phyloP scores from a whole-genome alignment of 805 yeast genomes.

The Candida nonsorbophila region DNA sequence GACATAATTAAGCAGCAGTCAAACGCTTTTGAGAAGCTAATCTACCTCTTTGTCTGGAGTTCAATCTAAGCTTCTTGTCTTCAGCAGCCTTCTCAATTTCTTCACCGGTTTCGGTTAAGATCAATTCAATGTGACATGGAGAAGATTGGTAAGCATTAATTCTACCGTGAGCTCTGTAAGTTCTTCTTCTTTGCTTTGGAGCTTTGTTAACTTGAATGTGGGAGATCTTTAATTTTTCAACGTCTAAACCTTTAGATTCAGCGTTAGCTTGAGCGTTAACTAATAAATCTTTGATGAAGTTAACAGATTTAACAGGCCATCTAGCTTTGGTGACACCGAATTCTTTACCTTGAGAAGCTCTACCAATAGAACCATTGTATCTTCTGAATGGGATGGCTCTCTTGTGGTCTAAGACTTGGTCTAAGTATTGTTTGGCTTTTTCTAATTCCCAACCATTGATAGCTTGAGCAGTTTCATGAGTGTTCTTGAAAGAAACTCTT shows the following conservation, averaged over 20 bases:
- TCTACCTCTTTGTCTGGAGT: constrained; percentile 91
- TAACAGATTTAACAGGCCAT: constrained; percentile 99
- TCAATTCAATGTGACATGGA: constrained; percentile 98
- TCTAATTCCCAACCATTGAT: constrained; percentile 96
- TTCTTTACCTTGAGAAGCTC: constrained; percentile 99
- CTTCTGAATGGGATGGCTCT: constrained; percentile 99
- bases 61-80: constrained; percentile 60
- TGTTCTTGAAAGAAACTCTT: constrained; percentile 99
- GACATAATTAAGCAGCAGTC: constrained; percentile 37
- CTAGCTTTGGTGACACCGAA: constrained; percentile 99
- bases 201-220: constrained; percentile 99
- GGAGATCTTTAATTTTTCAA: constrained; percentile 86
- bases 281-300: constrained; percentile 89
- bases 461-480: constrained; percentile 99
- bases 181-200: constrained; percentile 99
- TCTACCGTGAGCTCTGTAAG: constrained; percentile 99
- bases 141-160: constrained; percentile 98
- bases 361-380: constrained; percentile 93
- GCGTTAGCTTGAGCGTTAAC: constrained; percentile 99
- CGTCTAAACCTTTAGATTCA: constrained; percentile 97
- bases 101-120: constrained; percentile 93
- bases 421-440: constrained; percentile 93
- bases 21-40: constrained; percentile 83
- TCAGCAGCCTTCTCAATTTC: constrained; percentile 88
- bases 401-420: constrained; percentile 94